Base-by-base conservation (phyloP, 192 early-diverging fungal genomes). In the Piromyces finnis region DNA sequence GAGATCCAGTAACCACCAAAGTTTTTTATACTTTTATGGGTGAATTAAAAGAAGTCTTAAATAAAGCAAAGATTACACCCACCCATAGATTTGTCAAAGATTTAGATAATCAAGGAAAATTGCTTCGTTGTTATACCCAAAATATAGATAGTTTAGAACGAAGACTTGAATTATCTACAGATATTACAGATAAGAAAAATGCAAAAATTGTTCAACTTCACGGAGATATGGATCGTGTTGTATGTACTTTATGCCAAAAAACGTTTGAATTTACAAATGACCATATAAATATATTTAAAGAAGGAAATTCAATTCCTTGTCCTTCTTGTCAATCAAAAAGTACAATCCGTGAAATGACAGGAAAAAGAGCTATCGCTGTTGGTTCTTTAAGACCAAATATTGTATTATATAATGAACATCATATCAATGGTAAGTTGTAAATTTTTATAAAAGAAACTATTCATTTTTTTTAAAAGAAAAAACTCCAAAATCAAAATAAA, bases 91-190 rank as follows among this genome's bases (percentile, higher is more conserved):
- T 98, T 82, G 90, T 99, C 81, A 92, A 92, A 78, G 83, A 87
- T 77, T 84, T 99, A 4, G 88, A 92, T 28, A 90, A 93, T 28
- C 83, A 85, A 13, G 91, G 92, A 26, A 92, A 94, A 84, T 88
- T 99, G 14, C 81, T 96, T 29, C 86, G 97, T 12, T 95, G 94
- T 84, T 99, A 99, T 79, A 98, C 97, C 18, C 97, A 97, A 86
- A 99, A 99, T 85, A 98, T 98, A 81, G 97, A 99, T 82, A 92
- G 93, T 82, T 86, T 99, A 17, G 96, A 99, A 83, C 89, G 90
- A 78, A 87, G 89, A 22, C 86, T 94, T 5, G 91, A 92, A 22
- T 80, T 95, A 81, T 15, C 35, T 12, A 77, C 30, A 3, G 18
- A 29, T 30, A 37, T 30, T 11, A 78, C 80, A 30, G 80, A 81